Base-by-base conservation (phyloP, 1,139 yeast species). In the Kodamaea suecica region DNA sequence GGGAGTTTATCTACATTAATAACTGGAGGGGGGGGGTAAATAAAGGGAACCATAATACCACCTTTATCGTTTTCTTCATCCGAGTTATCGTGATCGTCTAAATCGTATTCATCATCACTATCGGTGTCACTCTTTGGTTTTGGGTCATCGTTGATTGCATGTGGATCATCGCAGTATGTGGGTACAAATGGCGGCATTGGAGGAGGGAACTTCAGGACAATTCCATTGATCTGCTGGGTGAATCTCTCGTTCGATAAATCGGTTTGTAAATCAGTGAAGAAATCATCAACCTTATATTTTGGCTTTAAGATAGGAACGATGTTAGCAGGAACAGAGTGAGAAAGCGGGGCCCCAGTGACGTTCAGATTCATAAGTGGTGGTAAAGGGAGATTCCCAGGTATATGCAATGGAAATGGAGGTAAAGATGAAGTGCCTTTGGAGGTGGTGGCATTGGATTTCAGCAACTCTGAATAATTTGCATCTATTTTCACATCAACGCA, bases 41-140 rank as follows among this genome's bases (percentile, higher is more conserved):
- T 64, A 41, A 70, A 69, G 4, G 76, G 76, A 8, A 70, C 60
- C 73, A 67, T 66, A 3, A 68, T 55, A 0, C 73, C 73, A 23
- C 57, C 60, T 9, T 28, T 30, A 16, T 31, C 29, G 11, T 26
- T 23, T 23, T 20, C 33, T 11, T 29, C 26, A 8, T 33, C 30
- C 21, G 27, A 31, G 9, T 41, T 47, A 13, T 35, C 33, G 7
- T 38, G 43, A 7, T 42, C 45, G 28, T 40, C 43, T 9, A 41
- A 40, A 21, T 34, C 34, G 12, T 16, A 27, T 5, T 17, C 20
- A 6, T 17, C 23, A 4, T 27, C 14, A 8, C 11, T 27, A 17
- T 37, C 43, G 7, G 34, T 38, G 36, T 40, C 9, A 13, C 4
- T 23, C 12, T 10, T 13, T 4, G 20, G 14, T 12, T 27, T 27